Evolutionary conservation across 306 rosid genomes (phyloP).

Genomic region (Adenanthera pavonina): DNA sequence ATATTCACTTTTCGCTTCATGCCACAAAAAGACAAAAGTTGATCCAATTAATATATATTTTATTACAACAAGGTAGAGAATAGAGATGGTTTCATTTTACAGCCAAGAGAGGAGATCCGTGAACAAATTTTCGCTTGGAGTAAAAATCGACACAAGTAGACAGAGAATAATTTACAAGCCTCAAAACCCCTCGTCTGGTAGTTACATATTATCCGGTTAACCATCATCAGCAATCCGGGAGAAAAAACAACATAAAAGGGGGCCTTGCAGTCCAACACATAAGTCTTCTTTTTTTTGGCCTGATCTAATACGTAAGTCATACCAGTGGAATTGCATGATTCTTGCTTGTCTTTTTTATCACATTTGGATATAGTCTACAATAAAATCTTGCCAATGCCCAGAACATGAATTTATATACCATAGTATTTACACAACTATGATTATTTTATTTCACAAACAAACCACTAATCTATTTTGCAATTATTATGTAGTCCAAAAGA

Average conservation of each 20-base stretch:
- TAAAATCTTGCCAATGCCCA: not conserved
- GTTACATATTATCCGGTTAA: not conserved
- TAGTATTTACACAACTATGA: not conserved
- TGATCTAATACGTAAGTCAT: not conserved
- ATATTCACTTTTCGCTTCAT: conserved; percentile 3
- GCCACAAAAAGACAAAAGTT: not conserved
- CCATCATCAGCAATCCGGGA: not conserved
- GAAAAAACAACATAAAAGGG: not conserved
- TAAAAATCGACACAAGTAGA: not conserved
- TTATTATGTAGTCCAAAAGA: too few relatives aligned
- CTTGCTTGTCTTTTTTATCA: not conserved
- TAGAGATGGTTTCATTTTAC: not conserved
- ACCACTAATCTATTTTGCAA: not conserved
- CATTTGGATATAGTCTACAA: not conserved
- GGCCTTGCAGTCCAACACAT: not conserved
- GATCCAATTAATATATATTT: not conserved
- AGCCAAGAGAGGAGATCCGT: not conserved
- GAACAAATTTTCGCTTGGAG: not conserved
- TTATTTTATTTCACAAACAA: not conserved
- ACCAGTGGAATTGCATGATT: not conserved
- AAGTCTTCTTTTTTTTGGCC: not conserved
- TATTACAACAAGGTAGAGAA: not conserved
- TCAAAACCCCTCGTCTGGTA: not conserved
- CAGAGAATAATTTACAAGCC: not conserved
- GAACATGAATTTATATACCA: not conserved